phyloP scores from a whole-genome alignment of 805 yeast species.

The Clavispora phyllophila region DNA sequence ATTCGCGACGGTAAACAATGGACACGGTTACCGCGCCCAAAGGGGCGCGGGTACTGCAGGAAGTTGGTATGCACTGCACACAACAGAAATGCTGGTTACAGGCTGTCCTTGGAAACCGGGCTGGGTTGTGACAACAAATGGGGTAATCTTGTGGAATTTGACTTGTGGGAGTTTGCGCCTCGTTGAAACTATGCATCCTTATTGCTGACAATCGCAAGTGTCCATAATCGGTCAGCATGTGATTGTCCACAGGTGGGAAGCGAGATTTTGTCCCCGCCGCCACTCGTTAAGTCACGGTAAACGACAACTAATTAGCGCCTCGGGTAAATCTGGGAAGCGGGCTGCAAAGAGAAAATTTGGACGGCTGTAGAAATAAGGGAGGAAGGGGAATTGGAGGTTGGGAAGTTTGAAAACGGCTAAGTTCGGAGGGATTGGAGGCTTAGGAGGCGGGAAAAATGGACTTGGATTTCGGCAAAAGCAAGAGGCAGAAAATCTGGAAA shows the following conservation, averaged over 20 bases:
- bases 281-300: too few species aligned
- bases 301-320: too few species aligned
- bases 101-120: not conserved
- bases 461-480: too few species aligned
- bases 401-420: not conserved
- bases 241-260: too few species aligned
- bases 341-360: too few species aligned
- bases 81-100: not conserved
- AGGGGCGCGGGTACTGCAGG: not conserved
- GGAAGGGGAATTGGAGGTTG: not conserved
- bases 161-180: not conserved
- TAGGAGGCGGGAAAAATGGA: too few species aligned
- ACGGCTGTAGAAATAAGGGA: too few species aligned
- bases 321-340: too few species aligned
- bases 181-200: not conserved
- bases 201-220: too few species aligned
- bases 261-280: too few species aligned
- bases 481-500: not conserved
- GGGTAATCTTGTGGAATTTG: not conserved
- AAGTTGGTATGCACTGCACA: not conserved
- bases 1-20: slow-evolving; percentile 1
- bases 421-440: not conserved
- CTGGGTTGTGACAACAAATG: not conserved
- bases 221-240: too few species aligned
- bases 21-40: not conserved